Percentiles rank a stretch among this genome's conserved stretches.
Evolutionary conservation across 2,329 filamentous ascomycete species (phyloP).

Genomic region (Fusarium vanettenii): DNA sequence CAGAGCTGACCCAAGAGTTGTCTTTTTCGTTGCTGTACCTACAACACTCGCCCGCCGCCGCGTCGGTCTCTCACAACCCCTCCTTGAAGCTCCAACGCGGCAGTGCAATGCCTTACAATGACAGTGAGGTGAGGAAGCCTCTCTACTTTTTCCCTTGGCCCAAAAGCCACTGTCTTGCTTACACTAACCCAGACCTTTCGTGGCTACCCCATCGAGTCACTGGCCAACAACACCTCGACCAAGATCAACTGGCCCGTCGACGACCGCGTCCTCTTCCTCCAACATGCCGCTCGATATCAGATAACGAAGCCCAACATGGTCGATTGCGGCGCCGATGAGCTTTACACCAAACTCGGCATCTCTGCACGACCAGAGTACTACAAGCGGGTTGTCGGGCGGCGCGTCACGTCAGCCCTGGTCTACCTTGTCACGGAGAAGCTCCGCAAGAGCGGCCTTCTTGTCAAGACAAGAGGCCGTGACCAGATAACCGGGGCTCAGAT

Average conservation of each 20-base stretch:
- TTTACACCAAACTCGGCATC: not conserved
- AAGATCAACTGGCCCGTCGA: not conserved
- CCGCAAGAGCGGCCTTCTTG: not conserved
- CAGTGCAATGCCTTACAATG: not conserved
- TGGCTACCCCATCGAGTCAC: not conserved
- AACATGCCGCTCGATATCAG: not conserved
- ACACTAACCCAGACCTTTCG: not conserved
- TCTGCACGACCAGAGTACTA: not conserved
- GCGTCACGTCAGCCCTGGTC: not conserved
- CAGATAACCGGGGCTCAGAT: not conserved
- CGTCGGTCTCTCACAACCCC: not conserved
- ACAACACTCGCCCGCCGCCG: not conserved
- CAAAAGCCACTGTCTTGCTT: not conserved
- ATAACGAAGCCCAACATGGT: not conserved
- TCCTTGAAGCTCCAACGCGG: not conserved
- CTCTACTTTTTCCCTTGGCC: not conserved
- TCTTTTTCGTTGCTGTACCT: not conserved
- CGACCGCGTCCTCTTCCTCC: not conserved
- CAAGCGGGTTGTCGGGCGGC: not conserved
- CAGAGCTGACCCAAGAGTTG: not conserved
- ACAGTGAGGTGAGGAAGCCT: not conserved
- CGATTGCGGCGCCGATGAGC: not conserved
- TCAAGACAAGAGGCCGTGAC: not conserved
- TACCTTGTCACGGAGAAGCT: not conserved
- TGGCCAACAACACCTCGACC: not conserved